Evolutionary conservation across 1,284 basidiomycete genomes (phyloP).

Genomic region (Spongispora temasekensis): DNA sequence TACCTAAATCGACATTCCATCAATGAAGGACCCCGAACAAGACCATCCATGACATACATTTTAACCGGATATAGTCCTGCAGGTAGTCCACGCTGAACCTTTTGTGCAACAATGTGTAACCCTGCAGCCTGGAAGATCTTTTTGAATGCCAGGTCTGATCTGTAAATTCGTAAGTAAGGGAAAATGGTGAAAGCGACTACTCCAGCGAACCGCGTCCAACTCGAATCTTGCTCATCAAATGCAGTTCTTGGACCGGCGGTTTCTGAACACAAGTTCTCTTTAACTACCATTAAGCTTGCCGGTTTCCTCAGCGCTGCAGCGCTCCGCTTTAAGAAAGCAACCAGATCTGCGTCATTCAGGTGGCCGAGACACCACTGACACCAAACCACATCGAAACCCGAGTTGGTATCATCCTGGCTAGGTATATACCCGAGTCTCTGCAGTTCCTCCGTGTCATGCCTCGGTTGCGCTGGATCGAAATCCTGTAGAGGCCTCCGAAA

Average conservation of each 20-base stretch:
- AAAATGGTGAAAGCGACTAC: not conserved
- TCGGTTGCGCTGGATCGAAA: constrained; percentile 65
- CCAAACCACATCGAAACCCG: constrained; percentile 82
- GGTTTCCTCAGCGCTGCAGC: constrained; percentile 52
- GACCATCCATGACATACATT: constrained; percentile 59
- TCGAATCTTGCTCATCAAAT: constrained; percentile 88
- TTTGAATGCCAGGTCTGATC: constrained; percentile 85
- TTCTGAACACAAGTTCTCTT: constrained; percentile 87
- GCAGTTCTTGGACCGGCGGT: constrained; percentile 58
- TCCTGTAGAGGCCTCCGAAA: constrained; percentile 76
- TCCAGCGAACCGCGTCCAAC: constrained; percentile 69
- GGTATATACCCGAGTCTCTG: constrained; percentile 61
- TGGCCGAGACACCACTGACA: constrained; percentile 97
- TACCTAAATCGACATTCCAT: constrained; percentile 47
- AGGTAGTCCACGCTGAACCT: constrained; percentile 79
- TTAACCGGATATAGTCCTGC: constrained; percentile 80
- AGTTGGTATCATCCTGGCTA: constrained; percentile 44
- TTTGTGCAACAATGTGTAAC: constrained; percentile 65
- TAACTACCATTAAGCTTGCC: constrained; percentile 75
- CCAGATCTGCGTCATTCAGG: constrained; percentile 75
- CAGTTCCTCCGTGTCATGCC: constrained; percentile 44
- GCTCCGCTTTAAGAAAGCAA: constrained; percentile 71
- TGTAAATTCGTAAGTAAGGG: constrained; percentile 35
- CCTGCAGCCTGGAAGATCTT: constrained; percentile 70
- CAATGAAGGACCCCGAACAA: constrained; percentile 2